Conservation (phyloP, 202 grass and related monocot species). For the Digitaria exilis region DNA sequence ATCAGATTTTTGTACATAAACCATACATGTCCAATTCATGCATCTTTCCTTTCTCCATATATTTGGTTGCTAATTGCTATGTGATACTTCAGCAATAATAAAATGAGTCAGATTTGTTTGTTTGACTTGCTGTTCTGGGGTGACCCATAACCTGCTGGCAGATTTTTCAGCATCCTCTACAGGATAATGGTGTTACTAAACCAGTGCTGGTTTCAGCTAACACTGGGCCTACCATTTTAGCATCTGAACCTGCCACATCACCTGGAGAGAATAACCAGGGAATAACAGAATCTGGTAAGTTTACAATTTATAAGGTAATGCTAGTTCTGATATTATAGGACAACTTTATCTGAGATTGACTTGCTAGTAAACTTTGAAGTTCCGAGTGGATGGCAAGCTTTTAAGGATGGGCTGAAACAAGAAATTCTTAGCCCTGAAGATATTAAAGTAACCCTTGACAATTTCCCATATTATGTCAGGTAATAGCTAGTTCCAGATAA, state of each 20-base stretch:
- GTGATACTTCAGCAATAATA: slow-evolving; percentile 7
- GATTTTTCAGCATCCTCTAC: slow-evolving; percentile 78
- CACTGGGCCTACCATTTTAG: too few species aligned
- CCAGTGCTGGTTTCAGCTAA: slow-evolving; percentile 25
- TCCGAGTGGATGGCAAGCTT: too few species aligned
- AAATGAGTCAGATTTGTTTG: slow-evolving; percentile 22
- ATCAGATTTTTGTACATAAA: slow-evolving; percentile 24
- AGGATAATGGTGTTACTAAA: slow-evolving; percentile 42
- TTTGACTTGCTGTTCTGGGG: slow-evolving; percentile 6
- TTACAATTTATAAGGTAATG: slow-evolving; percentile 22
- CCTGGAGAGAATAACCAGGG: too few species aligned
- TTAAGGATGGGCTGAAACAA: slow-evolving; percentile 22
- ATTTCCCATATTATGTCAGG: too few species aligned
- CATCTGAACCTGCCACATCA: too few species aligned
- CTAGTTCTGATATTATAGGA: slow-evolving; percentile 28
- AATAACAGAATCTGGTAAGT: slow-evolving; percentile 1
- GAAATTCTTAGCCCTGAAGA: too few species aligned
- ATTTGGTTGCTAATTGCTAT: slow-evolving; percentile 4
- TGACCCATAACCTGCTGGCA: slow-evolving; percentile 47
- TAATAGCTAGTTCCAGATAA: too few species aligned
- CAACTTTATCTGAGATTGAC: slow-evolving; percentile 38
- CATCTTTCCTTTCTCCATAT: neutral
- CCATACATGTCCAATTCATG: slow-evolving; percentile 16
- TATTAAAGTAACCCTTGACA: too few species aligned
- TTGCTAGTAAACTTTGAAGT: slow-evolving; percentile 44